Percentiles rank a stretch among this genome's conserved stretches.
phyloP scores from a whole-genome alignment of 371 early-diverging fungal genomes.

The Saksenaea oblongispora region DNA sequence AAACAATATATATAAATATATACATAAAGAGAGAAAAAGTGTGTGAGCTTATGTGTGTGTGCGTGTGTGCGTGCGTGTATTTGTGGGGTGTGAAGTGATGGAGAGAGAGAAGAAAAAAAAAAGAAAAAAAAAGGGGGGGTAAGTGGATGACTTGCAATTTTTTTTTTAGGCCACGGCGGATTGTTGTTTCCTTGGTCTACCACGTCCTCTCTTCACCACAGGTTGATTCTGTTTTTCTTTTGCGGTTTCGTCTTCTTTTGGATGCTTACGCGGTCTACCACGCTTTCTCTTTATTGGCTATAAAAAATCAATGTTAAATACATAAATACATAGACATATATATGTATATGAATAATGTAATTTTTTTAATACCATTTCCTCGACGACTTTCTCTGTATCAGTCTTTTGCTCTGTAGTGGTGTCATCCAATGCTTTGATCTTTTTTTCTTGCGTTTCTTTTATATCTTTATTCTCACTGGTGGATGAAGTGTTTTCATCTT shows the following conservation, averaged over 20 bases:
- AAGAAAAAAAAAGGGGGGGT: no score
- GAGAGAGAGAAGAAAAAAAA: background rate
- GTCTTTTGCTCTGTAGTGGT: background rate
- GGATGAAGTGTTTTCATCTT: background rate
- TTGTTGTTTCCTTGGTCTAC: constrained; percentile 2
- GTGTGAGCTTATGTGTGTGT: background rate
- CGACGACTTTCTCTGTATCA: background rate
- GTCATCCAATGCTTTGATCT: background rate
- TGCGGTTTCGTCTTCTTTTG: background rate
- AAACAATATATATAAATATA: background rate
- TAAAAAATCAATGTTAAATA: background rate
- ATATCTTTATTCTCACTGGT: background rate
- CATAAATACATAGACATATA: no score
- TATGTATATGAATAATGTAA: no score
- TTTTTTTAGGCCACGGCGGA: background rate
- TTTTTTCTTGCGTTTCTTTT: background rate
- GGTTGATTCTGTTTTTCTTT: background rate
- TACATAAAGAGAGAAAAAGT: background rate
- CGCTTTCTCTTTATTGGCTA: constrained; percentile 5
- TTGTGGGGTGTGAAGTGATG: background rate
- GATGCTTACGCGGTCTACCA: constrained; percentile 6
- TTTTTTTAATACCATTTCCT: background rate
- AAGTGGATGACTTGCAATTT: background rate
- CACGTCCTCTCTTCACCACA: background rate
- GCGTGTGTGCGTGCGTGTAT: background rate